Conservation (phyloP, 345 rosid species). For the Camelina sativa region DNA sequence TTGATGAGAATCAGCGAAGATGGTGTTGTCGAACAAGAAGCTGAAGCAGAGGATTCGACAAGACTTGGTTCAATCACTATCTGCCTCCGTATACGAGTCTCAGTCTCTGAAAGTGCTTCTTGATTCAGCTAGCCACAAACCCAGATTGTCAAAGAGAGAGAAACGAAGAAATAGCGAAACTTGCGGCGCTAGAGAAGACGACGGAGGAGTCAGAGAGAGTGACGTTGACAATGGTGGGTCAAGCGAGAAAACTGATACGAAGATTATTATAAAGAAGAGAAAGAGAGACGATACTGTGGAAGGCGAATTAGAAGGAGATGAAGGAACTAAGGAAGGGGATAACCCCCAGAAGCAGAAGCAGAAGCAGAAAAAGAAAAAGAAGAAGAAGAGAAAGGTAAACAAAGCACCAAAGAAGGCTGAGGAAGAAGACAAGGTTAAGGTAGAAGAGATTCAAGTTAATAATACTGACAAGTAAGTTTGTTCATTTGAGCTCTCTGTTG, state of each 20-base stretch:
- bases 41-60: conserved; percentile 79
- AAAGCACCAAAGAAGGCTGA: conserved; percentile 41
- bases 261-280: conserved; percentile 41
- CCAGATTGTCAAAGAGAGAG: conserved; percentile 80
- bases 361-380: conserved; percentile 1
- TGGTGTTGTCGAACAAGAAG: conserved; percentile 95
- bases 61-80: conserved; percentile 51
- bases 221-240: conserved; percentile 13
- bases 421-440: conserved; percentile 40
- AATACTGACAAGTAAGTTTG: conserved; percentile 40
- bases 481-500: background rate
- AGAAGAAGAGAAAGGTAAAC: conserved; percentile 36
- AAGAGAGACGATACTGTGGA: conserved; percentile 38
- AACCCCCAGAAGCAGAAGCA: conserved; percentile 38
- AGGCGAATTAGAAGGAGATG: conserved; percentile 28
- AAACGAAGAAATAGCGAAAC: conserved; percentile 55
- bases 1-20: conserved; percentile 38
- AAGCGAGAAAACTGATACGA: conserved; percentile 34
- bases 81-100: conserved; percentile 42
- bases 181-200: conserved; percentile 37
- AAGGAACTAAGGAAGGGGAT: conserved; percentile 33
- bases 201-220: background rate
- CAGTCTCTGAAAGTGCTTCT: conserved; percentile 58
- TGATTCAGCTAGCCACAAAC: conserved; percentile 61
- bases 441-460: conserved; percentile 38